Conservation (phyloP, 768 basidiomycete genomes). For the Pilatotrama ljubarskyi region DNA sequence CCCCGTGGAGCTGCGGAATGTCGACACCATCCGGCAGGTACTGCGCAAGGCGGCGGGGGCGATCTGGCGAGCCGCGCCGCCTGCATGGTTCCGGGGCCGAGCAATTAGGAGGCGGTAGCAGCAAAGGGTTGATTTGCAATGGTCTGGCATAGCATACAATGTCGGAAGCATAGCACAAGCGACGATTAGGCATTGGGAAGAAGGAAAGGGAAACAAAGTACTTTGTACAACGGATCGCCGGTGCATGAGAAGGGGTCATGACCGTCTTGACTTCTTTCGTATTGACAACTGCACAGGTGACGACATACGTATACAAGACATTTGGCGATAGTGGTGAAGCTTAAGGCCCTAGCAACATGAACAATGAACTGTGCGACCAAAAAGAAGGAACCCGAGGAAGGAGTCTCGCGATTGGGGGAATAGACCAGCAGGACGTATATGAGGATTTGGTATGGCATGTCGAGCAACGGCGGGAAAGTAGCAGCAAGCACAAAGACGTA, state of each 20-base stretch:
- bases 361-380: slow-evolving; percentile 13
- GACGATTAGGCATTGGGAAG: slow-evolving; percentile 1
- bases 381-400: slow-evolving; percentile 12
- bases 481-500: slow-evolving; percentile 3
- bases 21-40: background rate
- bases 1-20: background rate
- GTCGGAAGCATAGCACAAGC: background rate
- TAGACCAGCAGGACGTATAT: slow-evolving; percentile 15
- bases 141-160: slow-evolving; percentile 11
- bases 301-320: slow-evolving; percentile 23
- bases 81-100: background rate
- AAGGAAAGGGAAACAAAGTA: background rate
- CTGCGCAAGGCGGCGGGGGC: background rate
- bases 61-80: background rate
- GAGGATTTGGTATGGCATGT: slow-evolving; percentile 14
- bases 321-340: slow-evolving; percentile 6
- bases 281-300: slow-evolving; percentile 1
- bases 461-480: background rate
- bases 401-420: slow-evolving; percentile 11
- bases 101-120: background rate
- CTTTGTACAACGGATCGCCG: slow-evolving; percentile 3
- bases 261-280: background rate
- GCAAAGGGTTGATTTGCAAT: background rate
- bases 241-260: background rate
- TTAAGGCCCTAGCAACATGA: slow-evolving; percentile 13